A percentile compares a stretch with the other conserved stretches of the same genome.
phyloP scores from a whole-genome alignment of 306 rosid species.

The Phaseolus lunatus region DNA sequence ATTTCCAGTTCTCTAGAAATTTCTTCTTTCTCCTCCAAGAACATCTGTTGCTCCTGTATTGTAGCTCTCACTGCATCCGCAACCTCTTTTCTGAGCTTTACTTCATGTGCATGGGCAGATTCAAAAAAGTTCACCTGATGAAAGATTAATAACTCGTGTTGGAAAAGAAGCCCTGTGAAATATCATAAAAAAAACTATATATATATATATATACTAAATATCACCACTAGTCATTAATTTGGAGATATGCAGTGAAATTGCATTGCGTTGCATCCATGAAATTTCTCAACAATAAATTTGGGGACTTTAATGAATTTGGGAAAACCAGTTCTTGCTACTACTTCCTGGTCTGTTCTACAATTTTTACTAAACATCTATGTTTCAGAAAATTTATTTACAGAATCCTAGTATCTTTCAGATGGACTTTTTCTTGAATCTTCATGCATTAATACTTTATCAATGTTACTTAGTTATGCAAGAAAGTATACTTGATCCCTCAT shows the following conservation, averaged over 20 bases:
- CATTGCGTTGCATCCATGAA: neutral
- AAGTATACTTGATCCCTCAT: slow-evolving; percentile 12
- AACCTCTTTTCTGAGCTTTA: slow-evolving; percentile 59
- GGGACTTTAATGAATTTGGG: neutral
- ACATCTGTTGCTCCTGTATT: slow-evolving; percentile 61
- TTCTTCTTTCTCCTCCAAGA: slow-evolving; percentile 63
- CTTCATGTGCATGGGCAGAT: slow-evolving; percentile 57
- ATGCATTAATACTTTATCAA: slow-evolving; percentile 8
- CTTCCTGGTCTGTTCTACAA: neutral
- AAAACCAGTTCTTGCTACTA: neutral
- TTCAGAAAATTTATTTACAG: neutral
- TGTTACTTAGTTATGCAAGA: slow-evolving; percentile 1
- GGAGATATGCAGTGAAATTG: neutral
- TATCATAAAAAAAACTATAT: neutral
- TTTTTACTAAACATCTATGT: neutral
- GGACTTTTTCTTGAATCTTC: slow-evolving; percentile 37
- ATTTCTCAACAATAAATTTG: slow-evolving; percentile 1
- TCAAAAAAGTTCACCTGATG: slow-evolving; percentile 60
- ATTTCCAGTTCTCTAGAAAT: slow-evolving; percentile 54
- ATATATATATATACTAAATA: slow-evolving; percentile 15
- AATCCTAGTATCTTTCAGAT: slow-evolving; percentile 15
- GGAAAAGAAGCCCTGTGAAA: slow-evolving; percentile 15
- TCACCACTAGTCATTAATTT: slow-evolving; percentile 13
- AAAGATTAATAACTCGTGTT: neutral
- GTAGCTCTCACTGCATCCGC: slow-evolving; percentile 57